Evolutionary conservation across 2,329 filamentous ascomycete species (phyloP).

Genomic region (Cryphonectria carpinicola): DNA sequence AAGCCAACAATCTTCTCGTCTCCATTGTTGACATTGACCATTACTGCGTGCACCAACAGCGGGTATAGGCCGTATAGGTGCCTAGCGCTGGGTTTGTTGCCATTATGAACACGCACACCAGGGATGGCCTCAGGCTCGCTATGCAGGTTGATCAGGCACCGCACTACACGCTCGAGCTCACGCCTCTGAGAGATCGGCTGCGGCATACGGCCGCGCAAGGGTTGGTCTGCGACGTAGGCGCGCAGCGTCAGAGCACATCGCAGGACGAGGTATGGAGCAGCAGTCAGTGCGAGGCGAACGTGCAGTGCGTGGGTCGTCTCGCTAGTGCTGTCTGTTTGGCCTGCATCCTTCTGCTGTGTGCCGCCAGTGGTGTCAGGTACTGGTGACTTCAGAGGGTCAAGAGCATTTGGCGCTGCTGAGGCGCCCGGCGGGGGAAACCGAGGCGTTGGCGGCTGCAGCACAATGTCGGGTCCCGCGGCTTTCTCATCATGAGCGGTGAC

Average conservation of each 20-base stretch:
- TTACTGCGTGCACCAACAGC: constrained; percentile 67
- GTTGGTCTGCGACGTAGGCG: constrained; percentile 87
- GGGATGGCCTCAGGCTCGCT: constrained; percentile 74
- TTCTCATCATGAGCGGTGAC: constrained; percentile 57
- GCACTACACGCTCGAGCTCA: constrained; percentile 75
- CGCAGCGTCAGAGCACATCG: constrained; percentile 81
- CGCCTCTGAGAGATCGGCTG: constrained; percentile 80
- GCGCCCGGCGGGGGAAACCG: constrained; percentile 39
- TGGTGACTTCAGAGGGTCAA: constrained; percentile 26
- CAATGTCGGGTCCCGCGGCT: constrained; percentile 40
- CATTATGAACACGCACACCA: constrained; percentile 53
- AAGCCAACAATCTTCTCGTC: constrained; percentile 64
- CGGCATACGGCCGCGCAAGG: constrained; percentile 84
- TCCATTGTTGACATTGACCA: constrained; percentile 58
- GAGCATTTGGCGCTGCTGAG: constrained; percentile 30
- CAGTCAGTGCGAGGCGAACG: constrained; percentile 71
- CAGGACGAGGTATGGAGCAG: constrained; percentile 80
- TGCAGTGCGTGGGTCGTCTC: constrained; percentile 44
- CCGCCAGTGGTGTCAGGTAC: constrained; percentile 27
- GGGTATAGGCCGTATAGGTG: constrained; percentile 84
- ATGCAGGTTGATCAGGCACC: constrained; percentile 66
- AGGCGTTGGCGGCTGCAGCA: constrained; percentile 50
- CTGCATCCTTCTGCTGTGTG: constrained; percentile 20
- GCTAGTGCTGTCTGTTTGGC: constrained; percentile 30
- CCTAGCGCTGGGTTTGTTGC: constrained; percentile 58